Conservation (phyloP, 768 basidiomycete species). For the Tricholoma saponaceum region DNA sequence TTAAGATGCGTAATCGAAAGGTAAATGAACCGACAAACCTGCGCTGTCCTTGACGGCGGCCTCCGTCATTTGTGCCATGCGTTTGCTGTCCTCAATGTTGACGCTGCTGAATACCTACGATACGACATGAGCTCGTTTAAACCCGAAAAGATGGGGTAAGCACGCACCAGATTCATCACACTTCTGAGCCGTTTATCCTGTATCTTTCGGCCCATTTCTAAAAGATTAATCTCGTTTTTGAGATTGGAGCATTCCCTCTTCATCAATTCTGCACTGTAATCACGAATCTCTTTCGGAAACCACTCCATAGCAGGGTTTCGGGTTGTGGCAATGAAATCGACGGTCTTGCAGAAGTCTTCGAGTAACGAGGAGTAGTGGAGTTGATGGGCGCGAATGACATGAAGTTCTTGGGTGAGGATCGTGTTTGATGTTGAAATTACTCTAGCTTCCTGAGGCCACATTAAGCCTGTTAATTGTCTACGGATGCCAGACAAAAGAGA, state of each 20-base stretch:
- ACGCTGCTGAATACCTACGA: conserved; percentile 54
- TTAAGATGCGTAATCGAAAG: not conserved
- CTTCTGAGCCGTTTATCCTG: conserved; percentile 48
- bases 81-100: conserved; percentile 51
- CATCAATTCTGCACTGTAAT: conserved; percentile 31
- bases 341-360: conserved; percentile 39
- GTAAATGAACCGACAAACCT: not conserved
- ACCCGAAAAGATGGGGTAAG: not conserved
- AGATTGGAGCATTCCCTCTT: conserved; percentile 46
- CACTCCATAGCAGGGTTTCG: conserved; percentile 46
- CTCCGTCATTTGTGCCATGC: conserved; percentile 50
- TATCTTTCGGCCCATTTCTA: conserved; percentile 36
- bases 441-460: conserved; percentile 34
- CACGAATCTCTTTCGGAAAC: conserved; percentile 21
- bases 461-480: not conserved
- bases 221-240: conserved; percentile 43
- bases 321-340: conserved; percentile 39
- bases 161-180: conserved; percentile 44
- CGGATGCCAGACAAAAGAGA: not conserved
- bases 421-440: conserved; percentile 37
- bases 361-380: conserved; percentile 49
- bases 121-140: not conserved
- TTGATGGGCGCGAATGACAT: conserved; percentile 49
- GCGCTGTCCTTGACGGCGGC: conserved; percentile 44
- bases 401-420: conserved; percentile 43